Evolutionary conservation across 2,329 filamentous ascomycete genomes (phyloP), one percentile per base, ranked within the genome.

Genomic region (Monosporascus sp.): DNA sequence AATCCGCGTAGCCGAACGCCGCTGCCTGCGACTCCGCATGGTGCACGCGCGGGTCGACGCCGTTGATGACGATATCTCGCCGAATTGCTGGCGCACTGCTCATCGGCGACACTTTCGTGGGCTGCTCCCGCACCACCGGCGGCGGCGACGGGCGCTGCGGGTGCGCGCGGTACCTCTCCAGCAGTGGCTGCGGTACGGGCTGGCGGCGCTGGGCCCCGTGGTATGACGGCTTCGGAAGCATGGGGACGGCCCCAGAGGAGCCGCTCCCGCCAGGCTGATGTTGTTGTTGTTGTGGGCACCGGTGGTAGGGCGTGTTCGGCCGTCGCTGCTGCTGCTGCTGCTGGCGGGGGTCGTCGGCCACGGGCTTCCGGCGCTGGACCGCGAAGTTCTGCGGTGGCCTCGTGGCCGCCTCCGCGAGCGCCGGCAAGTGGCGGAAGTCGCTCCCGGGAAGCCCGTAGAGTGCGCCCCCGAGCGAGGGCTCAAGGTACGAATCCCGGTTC

Each of bases 401-500:
- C 54, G 18, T 31, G 57, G 7, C 18, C 4, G 7, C 50, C 51
- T 3, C 48, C 37, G 11, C 58, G 59, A 44, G 58, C 55, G 37
- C 61, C 63, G 3, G 55, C 51, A 3, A 50, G 47, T 27, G 22
- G 20, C 48, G 39, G 27, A 54, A 58, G 6, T 62, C 58, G 18
- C 52, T 57, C 9, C 57, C 60, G 2, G 61, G 60, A 50, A 65
- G 54, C 20, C 49, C 48, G 8, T 51, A 51, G 15, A 65, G 27
- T 4, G 48, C 51, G 3, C 39, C 27, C 1, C 52, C 55, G 36
- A 61, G 54, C 1, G 18, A 5, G 0, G 60, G 55, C 27, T 66
- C 62, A 20, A 62, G 54, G 3, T 54, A 46, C 15, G 63, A 64
- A 51, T 62, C 60, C 17, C 52, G 18, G n/a, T n/a, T n/a, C n/a